phyloP scores from a whole-genome alignment of 2,329 filamentous ascomycete species.

The Alternaria postmessia region DNA sequence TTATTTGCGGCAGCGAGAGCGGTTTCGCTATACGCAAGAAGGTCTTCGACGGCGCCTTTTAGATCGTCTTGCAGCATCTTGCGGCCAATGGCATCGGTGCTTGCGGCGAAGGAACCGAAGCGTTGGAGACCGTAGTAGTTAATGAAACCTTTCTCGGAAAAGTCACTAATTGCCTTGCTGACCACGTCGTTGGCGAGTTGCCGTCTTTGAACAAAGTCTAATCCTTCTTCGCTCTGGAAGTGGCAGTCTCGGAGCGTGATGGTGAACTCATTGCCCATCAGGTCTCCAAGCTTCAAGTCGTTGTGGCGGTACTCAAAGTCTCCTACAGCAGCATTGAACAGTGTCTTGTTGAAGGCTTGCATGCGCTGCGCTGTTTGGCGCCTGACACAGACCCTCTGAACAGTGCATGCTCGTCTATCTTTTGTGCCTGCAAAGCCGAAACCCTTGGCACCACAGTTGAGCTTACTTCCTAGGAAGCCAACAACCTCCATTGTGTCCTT shows the following conservation, averaged over 20 bases:
- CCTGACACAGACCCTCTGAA: conserved; percentile 77
- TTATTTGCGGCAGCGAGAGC: conserved; percentile 63
- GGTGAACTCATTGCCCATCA: conserved; percentile 89
- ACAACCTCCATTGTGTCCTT: conserved; percentile 95
- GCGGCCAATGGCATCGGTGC: conserved; percentile 85
- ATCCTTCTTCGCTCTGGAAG: conserved; percentile 60
- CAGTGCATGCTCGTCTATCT: conserved; percentile 85
- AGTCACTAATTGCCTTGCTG: conserved; percentile 68
- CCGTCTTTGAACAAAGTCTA: conserved; percentile 46
- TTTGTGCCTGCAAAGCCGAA: conserved; percentile 90
- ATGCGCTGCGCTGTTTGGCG: conserved; percentile 70
- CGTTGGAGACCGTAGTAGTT: conserved; percentile 99
- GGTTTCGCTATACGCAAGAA: conserved; percentile 75
- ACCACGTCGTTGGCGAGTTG: conserved; percentile 62
- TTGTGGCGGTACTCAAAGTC: conserved; percentile 80
- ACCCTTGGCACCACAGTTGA: conserved; percentile 73
- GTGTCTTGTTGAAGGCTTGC: conserved; percentile 66
- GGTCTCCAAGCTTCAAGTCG: conserved; percentile 81
- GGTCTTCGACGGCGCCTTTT: conserved; percentile 77
- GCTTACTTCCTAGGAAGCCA: conserved; percentile 74
- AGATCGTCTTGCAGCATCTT: conserved; percentile 85
- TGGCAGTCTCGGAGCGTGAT: conserved; percentile 89
- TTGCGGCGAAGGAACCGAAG: conserved; percentile 86
- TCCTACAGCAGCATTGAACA: conserved; percentile 72
- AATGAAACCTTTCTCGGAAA: conserved; percentile 82